Evolutionary conservation across 352 stramenopile genomes (phyloP), one percentile per base, ranked within the genome.

Genomic region (Phytophthora pini): DNA sequence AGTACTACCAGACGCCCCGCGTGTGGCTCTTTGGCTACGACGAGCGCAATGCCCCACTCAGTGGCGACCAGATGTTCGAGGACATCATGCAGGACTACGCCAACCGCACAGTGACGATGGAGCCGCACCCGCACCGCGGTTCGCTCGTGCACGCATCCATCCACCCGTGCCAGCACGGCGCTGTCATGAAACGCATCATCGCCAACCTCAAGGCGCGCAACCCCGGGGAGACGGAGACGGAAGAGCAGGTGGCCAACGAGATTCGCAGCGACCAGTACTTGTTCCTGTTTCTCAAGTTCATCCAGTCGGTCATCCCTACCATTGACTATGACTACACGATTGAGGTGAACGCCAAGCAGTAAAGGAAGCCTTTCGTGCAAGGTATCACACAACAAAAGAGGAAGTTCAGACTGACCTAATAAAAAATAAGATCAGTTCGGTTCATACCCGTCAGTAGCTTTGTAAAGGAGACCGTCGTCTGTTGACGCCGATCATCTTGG

Each of bases 281-380:
- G 34, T 99, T 99, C 70, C 92, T 99, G 40, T 99, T 99, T 80
- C 88, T 99, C 60, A 99, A 99, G 82, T 99, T 99, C 76, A 97
- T 99, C 34, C 95, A 98, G 76, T 98, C 89, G 63, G 98, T 99
- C 48, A 97, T 99, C 62, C 97, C 98, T 0, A 99, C 97, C 9
- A 99, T 99, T 71, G 97, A 99, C 78, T 99, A 99, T 77, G 97
- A 99, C 86, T 98, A 99, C 82, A 99, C 97, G 20, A 98, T 98
- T 76, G 94, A 99, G 72, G 95, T 99, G 53, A 88, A 96, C 65
- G 85, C 85, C 24, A 84, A 82, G 64, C 70, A 85, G 68, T 79
- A 47, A 80, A 36, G 11, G 36, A 36, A 29, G 7, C 13, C 15
- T n/a, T 51, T 65, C 24, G 2, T 26, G 24, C 24, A 2, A 26